Conservation (phyloP, 2,329 filamentous ascomycete genomes). For the Ascomycota sp. region DNA sequence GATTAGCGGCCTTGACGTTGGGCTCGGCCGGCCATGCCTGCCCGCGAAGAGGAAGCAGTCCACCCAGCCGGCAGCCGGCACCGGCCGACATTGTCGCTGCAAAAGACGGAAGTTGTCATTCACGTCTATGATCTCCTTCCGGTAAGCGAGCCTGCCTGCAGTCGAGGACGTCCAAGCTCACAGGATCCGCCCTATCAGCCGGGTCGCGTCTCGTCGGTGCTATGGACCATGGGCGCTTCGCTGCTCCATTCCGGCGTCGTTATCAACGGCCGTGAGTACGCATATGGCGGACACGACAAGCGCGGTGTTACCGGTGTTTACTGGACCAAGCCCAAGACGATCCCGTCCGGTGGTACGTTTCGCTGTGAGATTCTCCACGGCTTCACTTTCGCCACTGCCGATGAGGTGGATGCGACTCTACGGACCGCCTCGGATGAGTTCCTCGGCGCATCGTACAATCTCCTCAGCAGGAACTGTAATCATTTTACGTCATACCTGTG, state of each 20-base stretch:
- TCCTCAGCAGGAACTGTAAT: slow-evolving; percentile 72
- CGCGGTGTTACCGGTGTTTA: slow-evolving; percentile 58
- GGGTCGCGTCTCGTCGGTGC: slow-evolving; percentile 50
- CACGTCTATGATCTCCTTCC: slow-evolving; percentile 63
- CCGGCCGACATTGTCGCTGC: slow-evolving; percentile 45
- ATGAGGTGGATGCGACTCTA: slow-evolving; percentile 53
- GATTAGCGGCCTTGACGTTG: too few species aligned
- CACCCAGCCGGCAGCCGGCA: slow-evolving; percentile 21
- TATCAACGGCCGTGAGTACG: slow-evolving; percentile 63
- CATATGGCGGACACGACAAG: slow-evolving; percentile 63
- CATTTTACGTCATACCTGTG: slow-evolving; percentile 69
- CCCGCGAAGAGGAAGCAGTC: slow-evolving; percentile 8
- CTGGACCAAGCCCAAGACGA: slow-evolving; percentile 52
- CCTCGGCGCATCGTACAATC: slow-evolving; percentile 56
- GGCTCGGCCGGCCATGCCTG: slow-evolving; percentile 11
- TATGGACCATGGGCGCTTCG: slow-evolving; percentile 61
- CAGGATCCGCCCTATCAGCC: too few species aligned
- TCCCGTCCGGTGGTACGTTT: slow-evolving; percentile 62
- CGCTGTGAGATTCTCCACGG: slow-evolving; percentile 57
- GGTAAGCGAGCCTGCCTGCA: slow-evolving; percentile 20
- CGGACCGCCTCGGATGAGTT: slow-evolving; percentile 51
- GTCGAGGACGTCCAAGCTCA: background rate
- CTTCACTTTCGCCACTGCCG: slow-evolving; percentile 47
- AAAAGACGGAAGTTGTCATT: slow-evolving; percentile 55
- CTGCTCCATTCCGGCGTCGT: slow-evolving; percentile 70